A percentile compares a stretch with the other conserved stretches of the same genome.
These are phyloP conservation scores for Ceratocystis eucalypticola DNA, from an alignment of 2,329 filamentous ascomycete genomes.

Conservation along the genomic window DNA sequence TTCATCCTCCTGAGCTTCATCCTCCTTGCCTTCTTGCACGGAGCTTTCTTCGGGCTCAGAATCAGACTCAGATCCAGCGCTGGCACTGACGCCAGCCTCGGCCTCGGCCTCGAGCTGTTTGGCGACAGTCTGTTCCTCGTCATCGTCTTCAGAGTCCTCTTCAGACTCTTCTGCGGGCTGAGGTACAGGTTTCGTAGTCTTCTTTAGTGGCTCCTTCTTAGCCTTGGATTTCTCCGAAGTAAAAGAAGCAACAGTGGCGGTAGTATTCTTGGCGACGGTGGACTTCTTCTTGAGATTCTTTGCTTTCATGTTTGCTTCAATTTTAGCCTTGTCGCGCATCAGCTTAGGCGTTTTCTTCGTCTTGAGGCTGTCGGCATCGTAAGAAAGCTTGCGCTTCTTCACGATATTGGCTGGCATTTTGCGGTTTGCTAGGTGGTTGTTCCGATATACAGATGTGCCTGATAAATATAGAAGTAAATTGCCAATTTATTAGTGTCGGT, in stretches of 20 bases:
- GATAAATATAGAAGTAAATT: background rate
- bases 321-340: slow-evolving; percentile 14
- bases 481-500: background rate
- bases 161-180: slow-evolving; percentile 6
- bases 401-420: slow-evolving; percentile 10
- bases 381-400: slow-evolving; percentile 18
- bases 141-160: slow-evolving; percentile 6
- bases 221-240: background rate
- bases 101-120: background rate
- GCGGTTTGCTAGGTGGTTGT: background rate
- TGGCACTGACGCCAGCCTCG: slow-evolving; percentile 4
- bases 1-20: slow-evolving; percentile 5
- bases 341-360: slow-evolving; percentile 8
- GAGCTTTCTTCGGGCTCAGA: slow-evolving; percentile 13
- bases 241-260: background rate
- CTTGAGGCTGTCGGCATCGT: slow-evolving; percentile 12
- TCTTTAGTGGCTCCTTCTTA: slow-evolving; percentile 5
- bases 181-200: slow-evolving; percentile 1
- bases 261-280: background rate
- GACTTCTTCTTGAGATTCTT: slow-evolving; percentile 12
- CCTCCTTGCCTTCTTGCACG: slow-evolving; percentile 5
- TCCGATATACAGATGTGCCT: background rate
- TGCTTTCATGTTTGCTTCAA: slow-evolving; percentile 10
- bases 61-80: slow-evolving; percentile 13
- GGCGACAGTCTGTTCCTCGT: background rate